Evolutionary conservation across 148 eudicot genomes (phyloP), one percentile per base, ranked within the genome.

Genomic region (Oxyria digyna): DNA sequence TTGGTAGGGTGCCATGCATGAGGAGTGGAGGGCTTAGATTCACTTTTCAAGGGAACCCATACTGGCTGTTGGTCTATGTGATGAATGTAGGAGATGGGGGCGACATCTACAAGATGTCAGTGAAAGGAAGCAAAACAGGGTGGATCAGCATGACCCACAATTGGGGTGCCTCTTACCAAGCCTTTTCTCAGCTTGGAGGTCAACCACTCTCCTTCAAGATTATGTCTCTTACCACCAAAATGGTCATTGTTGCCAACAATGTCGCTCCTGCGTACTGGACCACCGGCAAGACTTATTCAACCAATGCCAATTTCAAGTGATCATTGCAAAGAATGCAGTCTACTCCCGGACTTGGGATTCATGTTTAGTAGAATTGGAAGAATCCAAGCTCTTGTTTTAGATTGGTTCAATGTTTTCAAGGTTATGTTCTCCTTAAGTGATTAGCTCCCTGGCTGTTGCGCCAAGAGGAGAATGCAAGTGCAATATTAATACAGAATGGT

Each of bases 61-160:
- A 88, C 41, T 91, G 96, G 97, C 70, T 91, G 21, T 41, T 88
- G 69, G 88, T 85, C 31, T 82, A 81, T 33, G 89, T 87, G 69
- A 91, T 91, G 92, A 88, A 91, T 70, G 97, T 91, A 1, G 96
- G 75, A 5, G 97, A 90, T 0, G 79, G 78, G 0, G 97, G 97
- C 3, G 97, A 91, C 62, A 69, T 88, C 0, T 63, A 79, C 0
- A 50, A 69, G 72, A 87, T 87, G 96, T 85, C 86, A 90, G 96
- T 88, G 26, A 91, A 87, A 67, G 92, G 92, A n/a, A 81, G 72
- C 73, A 76, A 18, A 66, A 82, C 96, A 0, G 80, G 80, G 0
- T 91, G 97, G 96, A 85, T 88, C 14, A 74, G 79, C 77, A 91
- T 91, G 97, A 86, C 84, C 89, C 97, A 87, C 68, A 91, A 91